Evolutionary conservation across 306 rosid species (phyloP).

Genomic region (Carpinus fangiana): DNA sequence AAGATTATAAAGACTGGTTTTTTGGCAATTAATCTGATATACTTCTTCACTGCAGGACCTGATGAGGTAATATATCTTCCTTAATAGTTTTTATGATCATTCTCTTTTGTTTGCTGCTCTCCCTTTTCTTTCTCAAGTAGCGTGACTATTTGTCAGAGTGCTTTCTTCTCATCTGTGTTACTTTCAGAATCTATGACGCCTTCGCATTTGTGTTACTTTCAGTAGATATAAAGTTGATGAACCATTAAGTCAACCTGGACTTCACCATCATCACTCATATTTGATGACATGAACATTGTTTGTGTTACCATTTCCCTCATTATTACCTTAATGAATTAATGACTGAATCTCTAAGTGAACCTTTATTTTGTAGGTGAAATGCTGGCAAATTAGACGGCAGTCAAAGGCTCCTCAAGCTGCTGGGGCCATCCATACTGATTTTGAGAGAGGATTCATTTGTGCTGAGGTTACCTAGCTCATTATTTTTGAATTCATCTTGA

Average conservation of each 20-base stretch:
- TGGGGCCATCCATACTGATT: slow-evolving; percentile 95
- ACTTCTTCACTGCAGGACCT: slow-evolving; percentile 99
- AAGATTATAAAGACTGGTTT: slow-evolving; percentile 98
- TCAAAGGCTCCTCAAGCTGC: slow-evolving; percentile 99
- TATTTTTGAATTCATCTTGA: slow-evolving; percentile 1
- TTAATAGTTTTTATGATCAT: background rate
- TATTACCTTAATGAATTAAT: slow-evolving; percentile 1
- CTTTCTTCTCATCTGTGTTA: background rate
- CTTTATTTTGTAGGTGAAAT: slow-evolving; percentile 70
- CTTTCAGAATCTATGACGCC: background rate
- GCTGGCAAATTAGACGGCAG: slow-evolving; percentile 98
- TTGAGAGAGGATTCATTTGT: slow-evolving; percentile 95
- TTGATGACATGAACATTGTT: background rate
- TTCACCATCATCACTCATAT: background rate
- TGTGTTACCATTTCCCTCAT: background rate
- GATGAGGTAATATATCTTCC: slow-evolving; percentile 71
- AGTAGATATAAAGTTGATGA: background rate
- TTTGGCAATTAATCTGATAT: slow-evolving; percentile 93
- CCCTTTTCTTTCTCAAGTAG: background rate
- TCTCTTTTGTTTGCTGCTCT: background rate
- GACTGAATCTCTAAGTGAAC: slow-evolving; percentile 1
- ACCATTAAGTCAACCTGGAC: background rate
- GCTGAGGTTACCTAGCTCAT: slow-evolving; percentile 72
- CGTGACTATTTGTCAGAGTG: background rate
- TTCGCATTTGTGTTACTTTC: background rate